These are phyloP conservation scores for Sporothrix phasma DNA, from an alignment of 2,329 filamentous ascomycete species.

Conservation along the genomic window DNA sequence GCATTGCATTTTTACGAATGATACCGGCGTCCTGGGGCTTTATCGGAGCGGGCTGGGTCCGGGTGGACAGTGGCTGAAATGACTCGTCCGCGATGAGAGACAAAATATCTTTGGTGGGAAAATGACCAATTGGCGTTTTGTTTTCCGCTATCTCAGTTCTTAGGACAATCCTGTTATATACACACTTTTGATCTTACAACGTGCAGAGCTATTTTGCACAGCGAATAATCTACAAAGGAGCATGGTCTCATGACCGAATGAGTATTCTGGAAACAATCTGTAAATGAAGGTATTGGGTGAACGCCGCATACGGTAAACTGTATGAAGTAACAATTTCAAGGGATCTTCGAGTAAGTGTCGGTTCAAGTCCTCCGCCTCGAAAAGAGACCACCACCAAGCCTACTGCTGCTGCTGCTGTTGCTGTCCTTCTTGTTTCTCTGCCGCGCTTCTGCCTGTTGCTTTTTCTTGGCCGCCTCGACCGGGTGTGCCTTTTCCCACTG, in stretches of 20 bases:
- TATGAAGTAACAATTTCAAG: no score
- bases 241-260: background rate
- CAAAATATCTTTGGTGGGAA: constrained; percentile 6
- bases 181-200: background rate
- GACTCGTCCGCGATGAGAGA: background rate
- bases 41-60: background rate
- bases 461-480: constrained; percentile 27
- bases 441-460: constrained; percentile 16
- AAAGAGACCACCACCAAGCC: background rate
- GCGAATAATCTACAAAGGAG: background rate
- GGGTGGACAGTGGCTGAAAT: background rate
- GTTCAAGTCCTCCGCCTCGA: background rate
- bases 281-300: background rate
- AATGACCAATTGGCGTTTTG: background rate
- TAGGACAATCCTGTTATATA: background rate
- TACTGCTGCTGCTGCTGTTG: constrained; percentile 16
- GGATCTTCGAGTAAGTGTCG: background rate
- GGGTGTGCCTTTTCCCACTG: constrained; percentile 65
- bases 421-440: constrained; percentile 12
- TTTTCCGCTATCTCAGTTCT: no score
- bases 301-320: no score
- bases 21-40: background rate
- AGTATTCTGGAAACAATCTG: background rate
- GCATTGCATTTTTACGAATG: background rate
- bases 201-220: background rate